phyloP scores from a whole-genome alignment of 2,329 filamentous ascomycete genomes.

The Aulographum hederae region DNA sequence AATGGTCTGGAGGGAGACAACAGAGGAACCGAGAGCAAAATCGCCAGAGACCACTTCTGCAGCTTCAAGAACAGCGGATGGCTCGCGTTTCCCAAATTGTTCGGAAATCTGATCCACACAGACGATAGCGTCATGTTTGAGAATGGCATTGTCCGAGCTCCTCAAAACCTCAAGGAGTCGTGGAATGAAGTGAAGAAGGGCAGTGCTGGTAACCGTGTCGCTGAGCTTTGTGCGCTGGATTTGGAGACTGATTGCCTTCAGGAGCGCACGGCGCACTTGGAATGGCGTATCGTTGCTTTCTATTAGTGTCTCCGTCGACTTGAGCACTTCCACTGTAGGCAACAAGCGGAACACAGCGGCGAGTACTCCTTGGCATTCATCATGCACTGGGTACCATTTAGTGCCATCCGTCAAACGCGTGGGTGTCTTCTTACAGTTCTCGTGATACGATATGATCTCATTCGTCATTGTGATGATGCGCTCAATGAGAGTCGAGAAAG shows the following conservation, averaged over 20 bases:
- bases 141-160: conserved; percentile 50
- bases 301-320: conserved; percentile 67
- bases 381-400: no score
- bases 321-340: conserved; percentile 76
- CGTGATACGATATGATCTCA: no score
- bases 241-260: conserved; percentile 63
- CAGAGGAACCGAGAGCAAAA: conserved; percentile 56
- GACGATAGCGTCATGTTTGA: conserved; percentile 71
- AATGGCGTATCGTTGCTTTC: no score
- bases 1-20: conserved; percentile 58
- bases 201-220: conserved; percentile 47
- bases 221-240: conserved; percentile 55
- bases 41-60: conserved; percentile 60
- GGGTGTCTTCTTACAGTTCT: no score
- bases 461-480: conserved; percentile 29
- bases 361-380: conserved; percentile 45
- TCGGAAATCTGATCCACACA: conserved; percentile 89
- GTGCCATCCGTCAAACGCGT: no score
- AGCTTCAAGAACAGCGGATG: conserved; percentile 55
- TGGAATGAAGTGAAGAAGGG: conserved; percentile 62
- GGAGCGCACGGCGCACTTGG: conserved; percentile 53
- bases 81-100: conserved; percentile 86
- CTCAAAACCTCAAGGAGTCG: conserved; percentile 61
- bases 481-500: conserved; percentile 20
- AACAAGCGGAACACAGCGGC: conserved; percentile 68